These are phyloP conservation scores for Thermothelomyces thermophilus DNA, from an alignment of 2,329 filamentous ascomycete genomes.

Conservation along the genomic window DNA sequence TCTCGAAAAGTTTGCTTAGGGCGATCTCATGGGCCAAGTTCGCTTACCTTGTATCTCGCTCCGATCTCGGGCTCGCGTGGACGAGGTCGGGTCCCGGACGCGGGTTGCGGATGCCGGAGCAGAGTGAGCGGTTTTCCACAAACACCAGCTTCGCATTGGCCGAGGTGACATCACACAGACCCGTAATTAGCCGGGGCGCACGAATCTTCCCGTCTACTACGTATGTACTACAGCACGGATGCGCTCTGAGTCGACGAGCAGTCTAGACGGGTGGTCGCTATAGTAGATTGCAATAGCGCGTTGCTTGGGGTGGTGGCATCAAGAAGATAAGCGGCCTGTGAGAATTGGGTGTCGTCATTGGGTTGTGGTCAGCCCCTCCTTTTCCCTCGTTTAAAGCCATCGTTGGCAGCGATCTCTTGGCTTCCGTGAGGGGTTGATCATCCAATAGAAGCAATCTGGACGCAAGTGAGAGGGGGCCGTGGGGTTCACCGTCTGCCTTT, in stretches of 20 bases:
- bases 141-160: not conserved
- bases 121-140: constrained; percentile 6
- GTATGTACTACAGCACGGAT: not conserved
- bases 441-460: not conserved
- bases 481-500: constrained; percentile 6
- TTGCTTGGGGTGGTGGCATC: no score
- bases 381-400: not conserved
- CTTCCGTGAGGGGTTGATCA: constrained; percentile 2
- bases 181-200: constrained; percentile 10
- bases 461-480: constrained; percentile 4
- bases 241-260: not conserved
- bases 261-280: no score
- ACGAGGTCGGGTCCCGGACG: constrained; percentile 1
- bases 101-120: not conserved
- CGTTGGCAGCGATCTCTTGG: not conserved
- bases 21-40: not conserved
- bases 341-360: constrained; percentile 13
- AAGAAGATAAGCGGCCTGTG: not conserved
- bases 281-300: no score
- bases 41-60: not conserved
- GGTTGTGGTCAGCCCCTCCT: constrained; percentile 2
- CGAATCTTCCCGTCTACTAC: no score
- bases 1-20: no score
- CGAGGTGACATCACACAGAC: not conserved
- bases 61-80: constrained; percentile 9